Evolutionary conservation across 495 filamentous ascomycete species (phyloP), one percentile per base, ranked within the genome.

Genomic region (Neurospora terricola): DNA sequence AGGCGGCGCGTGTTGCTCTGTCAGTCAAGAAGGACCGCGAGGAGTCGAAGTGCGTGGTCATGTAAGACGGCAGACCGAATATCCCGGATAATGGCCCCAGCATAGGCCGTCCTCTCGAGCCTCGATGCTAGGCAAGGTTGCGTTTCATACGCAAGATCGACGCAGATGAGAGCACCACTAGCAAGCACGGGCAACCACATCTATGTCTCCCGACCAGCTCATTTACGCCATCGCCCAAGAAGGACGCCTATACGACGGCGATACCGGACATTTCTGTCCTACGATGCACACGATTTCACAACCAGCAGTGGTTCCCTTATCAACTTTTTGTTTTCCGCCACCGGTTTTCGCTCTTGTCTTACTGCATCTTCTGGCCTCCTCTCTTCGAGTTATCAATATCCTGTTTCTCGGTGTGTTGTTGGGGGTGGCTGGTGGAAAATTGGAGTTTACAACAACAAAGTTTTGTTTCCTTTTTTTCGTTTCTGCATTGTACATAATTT

Each of bases 1-100:
- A 99, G 84, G 96, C 96, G 43, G 96, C 96, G 62, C 91, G 97
- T 77, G 96, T 98, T n/a, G 96, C 96, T 9, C 84, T 99, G 36
- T 91, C 91, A 30, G 96, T 98, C 48, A 97, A 94, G 82, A 86
- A 87, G 72, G 85, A 87, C 23, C 86, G 86, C 75, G 85, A 85
- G 59, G 82, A 83, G 16, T 82, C 80, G 38, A 89, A 87, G 75
- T 91, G 89, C 77, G 76, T 72, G 54, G 80, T 91, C 43, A 88
- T 91, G 87, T 90, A 81, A 84, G 73, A 66, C 6, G 54, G 27
- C 54, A 18, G 30, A 18, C 12, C 27, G 54, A 66, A 36, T 18
- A 34, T 14, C 54, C 54, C 54, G 54, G 54, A 18, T 30, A 1
- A 69, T 23, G 72, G 68, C 34, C 21, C 38, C 42, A 59, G 43